Conservation (phyloP, 2,329 filamentous ascomycete genomes). For the Fusarium chuoi region DNA sequence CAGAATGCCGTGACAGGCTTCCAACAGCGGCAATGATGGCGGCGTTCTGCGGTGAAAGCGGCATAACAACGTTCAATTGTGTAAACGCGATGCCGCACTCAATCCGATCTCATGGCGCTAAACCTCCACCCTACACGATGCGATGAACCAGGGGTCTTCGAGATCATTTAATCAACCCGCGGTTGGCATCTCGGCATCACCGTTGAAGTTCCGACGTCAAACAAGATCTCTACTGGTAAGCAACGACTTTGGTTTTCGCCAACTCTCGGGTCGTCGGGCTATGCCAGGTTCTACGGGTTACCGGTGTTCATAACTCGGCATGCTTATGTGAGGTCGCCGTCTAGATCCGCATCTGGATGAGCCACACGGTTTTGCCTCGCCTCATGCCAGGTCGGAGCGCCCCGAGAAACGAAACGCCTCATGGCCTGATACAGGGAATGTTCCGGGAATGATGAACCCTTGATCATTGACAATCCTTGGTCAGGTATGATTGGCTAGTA, state of each 20-base stretch:
- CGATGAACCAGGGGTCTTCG: slow-evolving; percentile 1
- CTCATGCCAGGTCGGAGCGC: slow-evolving; percentile 24
- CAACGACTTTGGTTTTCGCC: background rate
- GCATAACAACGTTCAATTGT: background rate
- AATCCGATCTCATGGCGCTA: background rate
- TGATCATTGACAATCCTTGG: background rate
- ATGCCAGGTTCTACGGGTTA: background rate
- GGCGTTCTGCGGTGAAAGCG: slow-evolving; percentile 23
- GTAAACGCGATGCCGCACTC: background rate
- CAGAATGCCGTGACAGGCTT: slow-evolving; percentile 10
- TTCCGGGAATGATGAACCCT: slow-evolving; percentile 1
- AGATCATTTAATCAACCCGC: background rate
- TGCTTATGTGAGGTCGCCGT: slow-evolving; percentile 18
- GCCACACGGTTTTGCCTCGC: background rate
- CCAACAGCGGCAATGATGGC: slow-evolving; percentile 10
- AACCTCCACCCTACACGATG: background rate
- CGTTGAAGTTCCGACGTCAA: background rate
- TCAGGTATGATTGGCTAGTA: background rate
- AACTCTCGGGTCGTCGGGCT: background rate
- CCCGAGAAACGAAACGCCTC: slow-evolving; percentile 17
- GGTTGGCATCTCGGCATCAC: slow-evolving; percentile 16
- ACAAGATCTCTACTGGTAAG: background rate
- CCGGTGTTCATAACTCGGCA: slow-evolving; percentile 2
- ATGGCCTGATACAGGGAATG: slow-evolving; percentile 22
- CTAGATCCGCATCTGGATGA: slow-evolving; percentile 1